These are phyloP conservation scores for Talaromyces stipitatus DNA, from an alignment of 495 filamentous ascomycete genomes.

Conservation along the genomic window DNA sequence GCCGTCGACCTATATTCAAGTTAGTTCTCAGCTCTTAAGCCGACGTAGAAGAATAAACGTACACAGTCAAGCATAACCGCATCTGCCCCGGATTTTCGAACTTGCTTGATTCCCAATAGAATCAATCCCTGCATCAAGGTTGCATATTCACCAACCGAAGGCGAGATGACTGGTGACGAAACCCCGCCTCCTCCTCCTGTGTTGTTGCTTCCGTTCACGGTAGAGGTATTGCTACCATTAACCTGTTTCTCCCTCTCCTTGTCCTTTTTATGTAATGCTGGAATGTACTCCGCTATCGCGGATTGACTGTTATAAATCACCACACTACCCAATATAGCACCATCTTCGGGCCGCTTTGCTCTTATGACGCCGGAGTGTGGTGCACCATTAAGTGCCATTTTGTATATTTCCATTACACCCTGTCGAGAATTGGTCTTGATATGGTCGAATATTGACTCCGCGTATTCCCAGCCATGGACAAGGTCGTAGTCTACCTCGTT, in stretches of 20 bases:
- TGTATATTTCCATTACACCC: constrained; percentile 78
- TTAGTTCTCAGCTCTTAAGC: constrained; percentile 16
- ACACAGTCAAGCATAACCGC: constrained; percentile 72
- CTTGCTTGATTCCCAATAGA: constrained; percentile 72
- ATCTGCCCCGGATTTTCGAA: constrained; percentile 64
- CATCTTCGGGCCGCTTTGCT: constrained; percentile 62
- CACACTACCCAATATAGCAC: constrained; percentile 68
- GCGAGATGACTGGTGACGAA: constrained; percentile 70
- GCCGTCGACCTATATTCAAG: constrained; percentile 49
- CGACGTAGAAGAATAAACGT: constrained; percentile 20
- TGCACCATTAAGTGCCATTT: constrained; percentile 63
- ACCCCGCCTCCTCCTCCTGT: constrained; percentile 56
- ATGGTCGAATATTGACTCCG: constrained; percentile 67
- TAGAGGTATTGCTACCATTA: neutral
- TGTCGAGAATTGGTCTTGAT: constrained; percentile 67
- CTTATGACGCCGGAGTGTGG: constrained; percentile 74
- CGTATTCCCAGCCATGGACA: constrained; percentile 70
- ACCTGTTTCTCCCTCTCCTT: neutral
- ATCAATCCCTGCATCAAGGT: constrained; percentile 73
- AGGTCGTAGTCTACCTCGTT: constrained; percentile 58
- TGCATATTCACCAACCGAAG: constrained; percentile 58
- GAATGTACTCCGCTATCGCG: constrained; percentile 59
- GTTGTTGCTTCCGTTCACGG: constrained; percentile 9
- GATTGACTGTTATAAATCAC: constrained; percentile 70
- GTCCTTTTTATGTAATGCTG: constrained; percentile 46